Conservation (phyloP, 148 eudicot species). For the Amaranthus palmeri region DNA sequence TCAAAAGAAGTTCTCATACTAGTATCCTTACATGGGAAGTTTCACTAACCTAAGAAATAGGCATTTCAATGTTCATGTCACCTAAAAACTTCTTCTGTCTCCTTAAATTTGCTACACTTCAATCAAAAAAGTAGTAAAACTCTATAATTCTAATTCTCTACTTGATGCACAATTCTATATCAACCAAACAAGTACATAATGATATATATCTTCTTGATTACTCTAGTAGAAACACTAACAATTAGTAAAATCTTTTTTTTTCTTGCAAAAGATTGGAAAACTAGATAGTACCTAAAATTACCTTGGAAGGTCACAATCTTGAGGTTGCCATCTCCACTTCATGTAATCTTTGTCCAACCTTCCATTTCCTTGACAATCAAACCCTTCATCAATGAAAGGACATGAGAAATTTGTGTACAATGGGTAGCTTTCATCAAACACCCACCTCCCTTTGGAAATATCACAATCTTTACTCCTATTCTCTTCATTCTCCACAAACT, state of each 20-base stretch:
- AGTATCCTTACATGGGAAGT: too few relatives aligned
- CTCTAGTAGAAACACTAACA: background rate
- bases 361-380: conserved; percentile 69
- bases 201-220: background rate
- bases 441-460: conserved; percentile 73
- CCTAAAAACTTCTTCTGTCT: too few relatives aligned
- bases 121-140: too few relatives aligned
- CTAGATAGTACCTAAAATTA: conserved; percentile 12
- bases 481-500: conserved; percentile 20
- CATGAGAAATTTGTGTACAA: conserved; percentile 68
- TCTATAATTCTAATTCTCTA: too few relatives aligned
- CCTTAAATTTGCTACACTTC: too few relatives aligned
- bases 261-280: background rate
- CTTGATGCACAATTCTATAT: too few relatives aligned
- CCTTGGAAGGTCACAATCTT: conserved; percentile 82
- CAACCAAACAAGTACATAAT: background rate
- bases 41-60: too few relatives aligned
- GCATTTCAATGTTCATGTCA: too few relatives aligned
- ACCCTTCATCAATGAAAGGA: conserved; percentile 93
- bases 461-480: conserved; percentile 44
- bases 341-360: conserved; percentile 64
- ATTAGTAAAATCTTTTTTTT: background rate
- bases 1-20: too few relatives aligned
- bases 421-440: conserved; percentile 70
- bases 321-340: conserved; percentile 97